A percentile compares a stretch with the other conserved stretches of the same genome.
Evolutionary conservation across 305 asterid species (phyloP).

Genomic region (Withania somnifera): DNA sequence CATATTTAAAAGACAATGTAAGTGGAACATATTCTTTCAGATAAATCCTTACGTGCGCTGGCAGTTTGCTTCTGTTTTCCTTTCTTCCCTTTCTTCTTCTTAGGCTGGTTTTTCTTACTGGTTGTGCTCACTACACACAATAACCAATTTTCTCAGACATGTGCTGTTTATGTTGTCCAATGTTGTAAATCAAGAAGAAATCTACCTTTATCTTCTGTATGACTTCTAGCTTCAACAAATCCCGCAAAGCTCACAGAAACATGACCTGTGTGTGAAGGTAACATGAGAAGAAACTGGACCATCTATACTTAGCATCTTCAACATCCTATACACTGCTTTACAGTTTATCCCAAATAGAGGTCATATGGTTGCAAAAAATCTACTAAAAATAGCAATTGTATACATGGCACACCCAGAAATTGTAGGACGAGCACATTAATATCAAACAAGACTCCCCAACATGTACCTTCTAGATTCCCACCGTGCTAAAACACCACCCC

Average conservation of each 20-base stretch:
- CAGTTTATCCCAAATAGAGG: neutral
- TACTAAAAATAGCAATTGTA: neutral
- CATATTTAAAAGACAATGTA: neutral
- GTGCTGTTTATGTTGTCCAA: neutral
- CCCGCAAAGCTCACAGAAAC: constrained; percentile 12
- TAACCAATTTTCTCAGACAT: neutral
- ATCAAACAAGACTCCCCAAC: neutral
- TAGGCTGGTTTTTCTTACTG: neutral
- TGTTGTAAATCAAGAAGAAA: neutral
- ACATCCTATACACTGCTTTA: neutral
- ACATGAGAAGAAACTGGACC: neutral
- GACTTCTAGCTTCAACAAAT: constrained; percentile 6
- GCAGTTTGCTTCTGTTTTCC: neutral
- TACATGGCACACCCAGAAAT: neutral
- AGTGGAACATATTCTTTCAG: neutral
- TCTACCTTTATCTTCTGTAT: constrained; percentile 7
- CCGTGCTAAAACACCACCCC: neutral
- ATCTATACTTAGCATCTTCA: neutral
- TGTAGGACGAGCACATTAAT: neutral
- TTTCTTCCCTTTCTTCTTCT: constrained; percentile 3
- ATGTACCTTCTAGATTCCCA: neutral
- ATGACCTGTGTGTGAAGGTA: constrained; percentile 2
- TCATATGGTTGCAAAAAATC: neutral
- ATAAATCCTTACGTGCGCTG: constrained; percentile 1
- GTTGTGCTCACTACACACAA: neutral